Base-by-base conservation (phyloP, 768 basidiomycete genomes). In the Dendrothele bispora region DNA sequence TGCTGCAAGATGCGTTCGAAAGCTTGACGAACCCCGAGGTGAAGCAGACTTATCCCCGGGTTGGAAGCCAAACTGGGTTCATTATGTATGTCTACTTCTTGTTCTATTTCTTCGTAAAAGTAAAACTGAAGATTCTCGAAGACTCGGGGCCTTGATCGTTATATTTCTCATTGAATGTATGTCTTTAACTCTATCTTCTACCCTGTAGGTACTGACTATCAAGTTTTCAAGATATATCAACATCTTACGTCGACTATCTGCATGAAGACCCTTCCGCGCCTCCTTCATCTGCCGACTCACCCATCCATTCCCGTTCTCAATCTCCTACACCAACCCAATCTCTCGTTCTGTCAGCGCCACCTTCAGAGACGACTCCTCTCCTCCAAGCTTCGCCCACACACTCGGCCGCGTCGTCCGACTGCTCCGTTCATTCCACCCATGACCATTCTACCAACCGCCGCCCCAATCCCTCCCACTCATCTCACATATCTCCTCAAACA, bases 141-240 rank as follows among this genome's bases (percentile, higher is more conserved):
- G 88, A 10, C 62, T 91, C 14, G 66, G 64, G 21, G 86, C 88
- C 0, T 61, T 92, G 11, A 64, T 91, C 36, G 54, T 72, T 10
- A 92, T 92, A 29, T 92, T 92, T 61, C 63, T 89, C 5, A 67
- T 92, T 25, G 90, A 92, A 80, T 91, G 90, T 86, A 61, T 29
- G 86, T 70, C 8, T 1, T 50, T 25, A 26, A 54, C 26, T 26
- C 22, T 38, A 17, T 7, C 5, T 40, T 24, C 26, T 22, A 39
- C 42, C 8, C 5, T 40, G 24, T 28, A 26, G n/a, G 27, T 46
- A 12, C 24, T 27, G 12, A 42, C 38, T 52, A 26, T 49, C 55
- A 39, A 25, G 17, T 51, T 34, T 27, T 15, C 5, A 55, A 91
- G 90, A 88, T 57, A 63, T 80, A 37, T 90, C 88, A 17, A 88